phyloP scores from a whole-genome alignment of 164 flowering plant genomes.

The Pachysandra terminalis region DNA sequence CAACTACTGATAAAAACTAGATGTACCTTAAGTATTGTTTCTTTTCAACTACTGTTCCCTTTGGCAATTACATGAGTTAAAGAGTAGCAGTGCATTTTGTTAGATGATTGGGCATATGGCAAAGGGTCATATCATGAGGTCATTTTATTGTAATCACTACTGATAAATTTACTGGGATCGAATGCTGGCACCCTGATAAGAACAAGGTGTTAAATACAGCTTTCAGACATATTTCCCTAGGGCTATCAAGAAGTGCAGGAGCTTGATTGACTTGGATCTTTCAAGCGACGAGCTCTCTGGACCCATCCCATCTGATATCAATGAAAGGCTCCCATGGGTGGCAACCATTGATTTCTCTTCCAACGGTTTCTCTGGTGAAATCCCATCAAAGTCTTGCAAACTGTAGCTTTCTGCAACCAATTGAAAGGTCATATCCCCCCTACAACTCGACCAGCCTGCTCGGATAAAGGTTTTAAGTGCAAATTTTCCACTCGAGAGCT shows the following conservation, averaged over 20 bases:
- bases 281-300: slow-evolving; percentile 45
- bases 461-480: slow-evolving; percentile 52
- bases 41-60: no score
- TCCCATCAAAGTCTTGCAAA: slow-evolving; percentile 40
- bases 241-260: slow-evolving; percentile 38
- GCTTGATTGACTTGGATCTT: slow-evolving; percentile 53
- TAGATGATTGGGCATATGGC: no score
- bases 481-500: slow-evolving; percentile 21
- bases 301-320: slow-evolving; percentile 39
- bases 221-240: slow-evolving; percentile 44
- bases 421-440: no score
- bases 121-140: no score
- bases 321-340: slow-evolving; percentile 15
- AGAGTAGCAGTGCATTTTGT: no score
- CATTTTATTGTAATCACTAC: no score
- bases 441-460: slow-evolving; percentile 31
- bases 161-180: slow-evolving; percentile 43
- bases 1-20: no score
- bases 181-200: no score
- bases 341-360: slow-evolving; percentile 49
- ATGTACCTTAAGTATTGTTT: no score
- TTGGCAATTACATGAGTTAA: no score
- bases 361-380: no score
- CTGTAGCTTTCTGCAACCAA: slow-evolving; percentile 34
- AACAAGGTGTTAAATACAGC: slow-evolving; percentile 40